Evolutionary conservation across 2,329 filamentous ascomycete genomes (phyloP), one percentile per base, ranked within the genome.

Genomic region (Cordyceps militaris): DNA sequence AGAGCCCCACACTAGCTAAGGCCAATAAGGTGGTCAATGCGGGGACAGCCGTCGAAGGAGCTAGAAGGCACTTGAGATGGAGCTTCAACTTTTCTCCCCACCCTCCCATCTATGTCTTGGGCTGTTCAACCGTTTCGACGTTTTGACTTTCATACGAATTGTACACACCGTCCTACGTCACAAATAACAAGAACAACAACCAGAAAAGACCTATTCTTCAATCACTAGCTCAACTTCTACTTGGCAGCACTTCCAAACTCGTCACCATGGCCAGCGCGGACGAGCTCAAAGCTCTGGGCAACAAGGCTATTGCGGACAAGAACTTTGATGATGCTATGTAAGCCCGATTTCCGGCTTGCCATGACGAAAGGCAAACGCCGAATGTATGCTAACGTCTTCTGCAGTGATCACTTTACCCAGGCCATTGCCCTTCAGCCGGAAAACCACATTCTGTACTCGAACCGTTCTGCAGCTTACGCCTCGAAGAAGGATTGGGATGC

Each of bases 391-490:
- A 36, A 68, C 61, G 21, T n/a, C 63, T 11, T 21, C 42, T 49
- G 44, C 66, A 97, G 93, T 72, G 87, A 92, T 65, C 94, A 97
- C 71, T 99, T 99, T 76, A 88, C 91, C 59, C 83, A 96, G 75
- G 94, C 94, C 54, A 97, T 99, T 69, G 88, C 85, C 58, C 76
- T 96, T 68, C 89, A 97, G 62, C 87, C 92, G 51, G 77, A 79
- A 61, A 99, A 99, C 74, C 94, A 99, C 74, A 93, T 99, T 65
- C 88, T 99, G 59, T 99, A 93, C 82, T 97, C 92, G 69, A 99
- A 99, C 77, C 87, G 94, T 65, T 97, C 94, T 30, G 94, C 84
- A 58, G 85, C 84, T 47, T 84, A 96, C 69, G 90, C 93, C 46
- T 97, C 94, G 55, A 88, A 96, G 74, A 90, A 86, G 73, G 85